Base-by-base conservation (phyloP, 345 rosid species). In the Acer saccharum region DNA sequence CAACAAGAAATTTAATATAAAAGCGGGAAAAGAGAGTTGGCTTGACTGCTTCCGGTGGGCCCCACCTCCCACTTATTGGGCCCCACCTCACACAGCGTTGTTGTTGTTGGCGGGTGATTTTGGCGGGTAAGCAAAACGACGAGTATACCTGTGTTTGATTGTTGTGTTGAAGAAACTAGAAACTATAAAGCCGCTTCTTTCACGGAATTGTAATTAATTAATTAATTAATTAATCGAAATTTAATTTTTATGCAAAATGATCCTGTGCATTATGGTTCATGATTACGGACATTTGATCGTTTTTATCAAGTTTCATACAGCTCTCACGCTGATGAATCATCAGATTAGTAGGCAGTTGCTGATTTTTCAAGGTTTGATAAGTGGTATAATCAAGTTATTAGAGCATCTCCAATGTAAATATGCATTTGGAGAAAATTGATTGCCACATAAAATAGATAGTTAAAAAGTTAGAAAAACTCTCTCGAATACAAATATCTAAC, bases 121-220 rank as follows among this genome's bases (percentile, higher is more conserved):
- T 82, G 82, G 85, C 86, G 82, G 80, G 80, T 77, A 39, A 48
- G 50, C 86, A 60, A 83, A 83, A 83, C 83, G 81, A 76, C 80
- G 76, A 74, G 55, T n/a, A 12, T 17, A 44, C 0, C 39, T 35
- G 39, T 35, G 39, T 35, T 35, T 35, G 39, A 35, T 35, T 35
- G 39, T 35, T 4, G 39, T 35, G 39, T 35, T 35, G 39, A 35
- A 23, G 39, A 9, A 9, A 12, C 17, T 43, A 43, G 39, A 8
- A 9, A 12, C 17, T 43, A 43, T 17, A 55, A 57, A 1, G 11
- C 6, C 55, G 71, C 75, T 17, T 55, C 27, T 32, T 65, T 77
- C 76, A 41, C 73, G 81, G 65, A 62, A 68, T 68, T 52, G 10
- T 48, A 62, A 32, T 0, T 35, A 3, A 17, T 57, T n/a, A 57